Percentiles rank a stretch among this genome's conserved stretches.
phyloP scores from a whole-genome alignment of 2,329 filamentous ascomycete genomes.

The Neofusicoccum sp. region DNA sequence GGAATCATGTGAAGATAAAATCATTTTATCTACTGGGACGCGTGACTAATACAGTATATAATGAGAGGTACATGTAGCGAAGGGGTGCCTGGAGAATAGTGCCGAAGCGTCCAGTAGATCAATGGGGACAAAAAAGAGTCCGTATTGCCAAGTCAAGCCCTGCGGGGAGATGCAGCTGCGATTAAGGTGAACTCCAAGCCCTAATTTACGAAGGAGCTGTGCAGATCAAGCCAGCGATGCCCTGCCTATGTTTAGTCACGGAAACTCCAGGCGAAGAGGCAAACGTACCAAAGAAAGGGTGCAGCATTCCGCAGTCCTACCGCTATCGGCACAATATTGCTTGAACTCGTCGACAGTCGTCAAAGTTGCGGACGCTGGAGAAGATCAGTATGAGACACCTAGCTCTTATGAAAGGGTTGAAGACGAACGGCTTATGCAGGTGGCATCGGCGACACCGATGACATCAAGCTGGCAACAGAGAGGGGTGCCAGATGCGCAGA shows the following conservation, averaged over 20 bases:
- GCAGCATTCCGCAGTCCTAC: conserved; percentile 14
- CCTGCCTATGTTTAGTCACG: neutral
- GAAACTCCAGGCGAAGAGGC: neutral
- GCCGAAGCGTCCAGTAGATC: too few species aligned
- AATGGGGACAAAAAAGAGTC: too few species aligned
- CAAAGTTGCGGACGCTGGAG: neutral
- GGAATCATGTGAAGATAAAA: too few species aligned
- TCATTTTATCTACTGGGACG: too few species aligned
- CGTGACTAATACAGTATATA: too few species aligned
- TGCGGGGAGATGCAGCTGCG: too few species aligned
- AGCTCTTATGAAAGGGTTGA: neutral
- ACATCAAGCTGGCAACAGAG: conserved; percentile 17
- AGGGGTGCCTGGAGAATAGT: too few species aligned
- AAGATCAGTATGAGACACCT: neutral
- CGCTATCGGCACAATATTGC: conserved; percentile 1
- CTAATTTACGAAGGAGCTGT: neutral
- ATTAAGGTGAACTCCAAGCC: too few species aligned
- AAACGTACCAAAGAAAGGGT: conserved; percentile 9
- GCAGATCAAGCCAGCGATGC: conserved; percentile 6
- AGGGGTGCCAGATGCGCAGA: conserved; percentile 6
- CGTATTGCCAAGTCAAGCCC: too few species aligned
- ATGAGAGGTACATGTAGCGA: too few species aligned
- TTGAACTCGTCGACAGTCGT: conserved; percentile 1
- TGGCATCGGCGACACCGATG: conserved; percentile 6
- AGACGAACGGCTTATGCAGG: neutral